A percentile compares a stretch with the other conserved stretches of the same genome.
These are phyloP conservation scores for Cytospora piceicola DNA, from an alignment of 2,329 filamentous ascomycete genomes.

Conservation along the genomic window DNA sequence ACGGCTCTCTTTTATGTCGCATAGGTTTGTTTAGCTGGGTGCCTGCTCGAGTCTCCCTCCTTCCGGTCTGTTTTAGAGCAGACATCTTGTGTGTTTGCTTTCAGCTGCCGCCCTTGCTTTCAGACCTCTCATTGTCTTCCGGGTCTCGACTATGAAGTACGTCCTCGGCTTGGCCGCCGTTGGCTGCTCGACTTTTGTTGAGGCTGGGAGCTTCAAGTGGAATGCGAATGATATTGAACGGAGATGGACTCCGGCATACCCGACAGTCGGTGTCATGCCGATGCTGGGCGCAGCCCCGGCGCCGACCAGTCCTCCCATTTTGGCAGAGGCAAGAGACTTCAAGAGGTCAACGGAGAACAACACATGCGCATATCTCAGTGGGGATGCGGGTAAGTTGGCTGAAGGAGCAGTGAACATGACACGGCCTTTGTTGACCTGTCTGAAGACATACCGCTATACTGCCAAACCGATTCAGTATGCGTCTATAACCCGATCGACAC, in stretches of 20 bases:
- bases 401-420: too few species aligned
- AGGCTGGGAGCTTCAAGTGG: slow-evolving; percentile 28
- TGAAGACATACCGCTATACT: slow-evolving; percentile 37
- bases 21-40: neutral
- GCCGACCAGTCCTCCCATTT: slow-evolving; percentile 23
- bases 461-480: slow-evolving; percentile 35
- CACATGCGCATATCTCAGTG: slow-evolving; percentile 41
- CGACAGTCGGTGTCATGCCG: slow-evolving; percentile 23
- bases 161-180: slow-evolving; percentile 16
- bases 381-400: slow-evolving; percentile 33
- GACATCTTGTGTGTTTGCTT: neutral
- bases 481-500: slow-evolving; percentile 37
- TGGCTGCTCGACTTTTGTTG: slow-evolving; percentile 7
- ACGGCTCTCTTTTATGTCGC: neutral
- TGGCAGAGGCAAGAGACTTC: neutral
- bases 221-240: slow-evolving; percentile 1
- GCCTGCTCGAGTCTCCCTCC: neutral
- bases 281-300: slow-evolving; percentile 20
- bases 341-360: slow-evolving; percentile 37
- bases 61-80: neutral
- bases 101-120: neutral
- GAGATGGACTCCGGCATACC: slow-evolving; percentile 20
- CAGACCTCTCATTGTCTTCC: neutral
- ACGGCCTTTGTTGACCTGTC: slow-evolving; percentile 2
- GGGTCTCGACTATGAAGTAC: slow-evolving; percentile 11